These are phyloP conservation scores for Diaporthe eres DNA, from an alignment of 2,329 filamentous ascomycete genomes.

Conservation along the genomic window DNA sequence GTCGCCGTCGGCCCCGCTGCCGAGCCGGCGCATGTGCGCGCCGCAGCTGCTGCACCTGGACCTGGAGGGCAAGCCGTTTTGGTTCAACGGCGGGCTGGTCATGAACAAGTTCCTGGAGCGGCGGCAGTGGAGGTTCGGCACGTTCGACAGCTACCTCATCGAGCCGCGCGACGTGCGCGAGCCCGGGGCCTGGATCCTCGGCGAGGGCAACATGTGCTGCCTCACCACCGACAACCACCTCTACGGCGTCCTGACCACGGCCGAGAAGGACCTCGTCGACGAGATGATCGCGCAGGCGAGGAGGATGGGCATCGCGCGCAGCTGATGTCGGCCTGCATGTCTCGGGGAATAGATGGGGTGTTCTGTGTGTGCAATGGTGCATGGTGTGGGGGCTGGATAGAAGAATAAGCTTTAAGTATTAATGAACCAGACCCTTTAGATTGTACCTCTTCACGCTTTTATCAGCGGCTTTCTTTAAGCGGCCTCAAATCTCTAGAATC, in stretches of 20 bases:
- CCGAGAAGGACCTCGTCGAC: conserved; percentile 47
- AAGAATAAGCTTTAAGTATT: neutral
- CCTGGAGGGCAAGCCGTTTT: conserved; percentile 55
- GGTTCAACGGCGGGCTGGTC: conserved; percentile 63
- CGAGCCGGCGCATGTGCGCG: conserved; percentile 56
- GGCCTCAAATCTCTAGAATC: neutral
- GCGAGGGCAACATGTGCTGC: conserved; percentile 54
- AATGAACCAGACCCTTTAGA: neutral
- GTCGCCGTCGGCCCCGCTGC: conserved; percentile 28
- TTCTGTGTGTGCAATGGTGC: neutral
- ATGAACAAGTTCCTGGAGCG: conserved; percentile 58
- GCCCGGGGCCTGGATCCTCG: conserved; percentile 51
- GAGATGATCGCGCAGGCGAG: conserved; percentile 50
- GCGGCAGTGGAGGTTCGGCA: conserved; percentile 51
- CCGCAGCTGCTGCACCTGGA: conserved; percentile 62
- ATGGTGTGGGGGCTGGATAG: neutral
- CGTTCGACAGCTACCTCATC: conserved; percentile 53
- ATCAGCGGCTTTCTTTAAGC: neutral
- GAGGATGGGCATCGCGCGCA: conserved; percentile 36
- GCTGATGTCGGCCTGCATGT: neutral
- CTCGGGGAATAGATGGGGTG: neutral
- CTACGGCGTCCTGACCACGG: conserved; percentile 45
- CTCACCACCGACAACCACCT: conserved; percentile 48
- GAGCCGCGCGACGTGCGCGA: conserved; percentile 49
- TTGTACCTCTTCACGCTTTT: neutral